Conservation (phyloP, 139 green algal genomes). For the Astrephomene gubernaculifera region DNA sequence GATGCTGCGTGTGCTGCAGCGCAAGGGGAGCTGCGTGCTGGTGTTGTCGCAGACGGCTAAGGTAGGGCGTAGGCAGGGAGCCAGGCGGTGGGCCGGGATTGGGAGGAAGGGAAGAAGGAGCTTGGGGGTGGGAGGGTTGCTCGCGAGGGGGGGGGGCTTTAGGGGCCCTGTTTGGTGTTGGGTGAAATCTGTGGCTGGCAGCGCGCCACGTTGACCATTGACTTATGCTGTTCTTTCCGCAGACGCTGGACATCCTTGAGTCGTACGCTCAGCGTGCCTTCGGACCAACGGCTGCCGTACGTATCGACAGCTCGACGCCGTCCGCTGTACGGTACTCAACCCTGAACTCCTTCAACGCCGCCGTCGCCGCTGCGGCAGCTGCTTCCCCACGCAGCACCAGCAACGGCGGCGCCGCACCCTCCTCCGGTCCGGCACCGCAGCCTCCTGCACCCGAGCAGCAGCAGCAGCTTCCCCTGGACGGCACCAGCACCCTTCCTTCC, state of each 20-base stretch:
- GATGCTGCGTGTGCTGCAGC: conserved; percentile 65
- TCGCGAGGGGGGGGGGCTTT: no score
- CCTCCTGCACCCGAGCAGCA: neutral
- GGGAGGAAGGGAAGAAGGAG: no score
- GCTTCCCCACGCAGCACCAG: neutral
- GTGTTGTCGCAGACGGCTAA: conserved; percentile 68
- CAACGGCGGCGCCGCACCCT: neutral
- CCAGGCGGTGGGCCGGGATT: no score
- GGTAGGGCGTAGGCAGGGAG: no score
- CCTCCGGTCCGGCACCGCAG: neutral
- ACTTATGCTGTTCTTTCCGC: no score
- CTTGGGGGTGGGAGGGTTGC: no score
- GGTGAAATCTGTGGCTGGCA: no score
- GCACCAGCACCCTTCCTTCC: neutral
- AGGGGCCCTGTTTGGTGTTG: no score
- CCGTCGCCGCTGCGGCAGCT: neutral
- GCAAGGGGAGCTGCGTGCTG: conserved; percentile 59
- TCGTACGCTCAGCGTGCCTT: conserved; percentile 55
- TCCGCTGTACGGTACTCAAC: conserved; percentile 58
- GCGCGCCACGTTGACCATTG: no score
- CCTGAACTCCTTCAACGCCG: conserved; percentile 67
- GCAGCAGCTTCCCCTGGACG: neutral
- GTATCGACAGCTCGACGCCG: conserved; percentile 65
- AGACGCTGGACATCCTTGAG: conserved; percentile 71
- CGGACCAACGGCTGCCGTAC: conserved; percentile 45